Evolutionary conservation across 2,329 filamentous ascomycete species (phyloP).

Genomic region (Beauveria medogensis): DNA sequence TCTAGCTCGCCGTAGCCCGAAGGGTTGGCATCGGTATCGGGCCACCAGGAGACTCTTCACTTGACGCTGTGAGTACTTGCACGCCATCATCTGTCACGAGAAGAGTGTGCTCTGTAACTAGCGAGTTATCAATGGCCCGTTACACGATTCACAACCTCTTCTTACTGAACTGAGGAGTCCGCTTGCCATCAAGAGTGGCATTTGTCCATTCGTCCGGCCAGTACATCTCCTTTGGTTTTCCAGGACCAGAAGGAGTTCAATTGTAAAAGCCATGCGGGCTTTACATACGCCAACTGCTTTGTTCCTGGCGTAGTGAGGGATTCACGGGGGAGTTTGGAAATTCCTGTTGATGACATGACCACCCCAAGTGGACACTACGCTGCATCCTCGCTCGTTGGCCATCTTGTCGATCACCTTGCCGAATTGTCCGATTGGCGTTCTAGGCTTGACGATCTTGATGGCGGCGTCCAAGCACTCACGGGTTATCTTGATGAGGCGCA

Average conservation of each 20-base stretch:
- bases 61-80: constrained; percentile 69
- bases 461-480: constrained; percentile 81
- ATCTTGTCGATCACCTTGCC: constrained; percentile 94
- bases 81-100: constrained; percentile 76
- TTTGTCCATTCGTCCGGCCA: constrained; percentile 99
- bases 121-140: background rate
- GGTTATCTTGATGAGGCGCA: constrained; percentile 84
- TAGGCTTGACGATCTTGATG: constrained; percentile 87
- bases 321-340: constrained; percentile 89
- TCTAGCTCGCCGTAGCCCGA: background rate
- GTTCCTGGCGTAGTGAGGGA: constrained; percentile 97
- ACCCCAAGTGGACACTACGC: constrained; percentile 90
- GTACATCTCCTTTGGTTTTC: constrained; percentile 83
- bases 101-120: constrained; percentile 69
- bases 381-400: constrained; percentile 76
- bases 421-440: constrained; percentile 84
- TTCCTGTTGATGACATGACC: constrained; percentile 91
- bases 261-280: constrained; percentile 96
- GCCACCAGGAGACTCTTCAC: constrained; percentile 66
- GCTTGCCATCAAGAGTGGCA: constrained; percentile 79
- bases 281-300: constrained; percentile 93
- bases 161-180: constrained; percentile 86
- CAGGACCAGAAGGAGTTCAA: constrained; percentile 95
- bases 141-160: constrained; percentile 6
- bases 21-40: constrained; percentile 49